A percentile compares a stretch with the other conserved stretches of the same genome.
These are phyloP conservation scores for Cryphonectria carpinicola DNA, from an alignment of 2,329 filamentous ascomycete genomes.

Conservation along the genomic window DNA sequence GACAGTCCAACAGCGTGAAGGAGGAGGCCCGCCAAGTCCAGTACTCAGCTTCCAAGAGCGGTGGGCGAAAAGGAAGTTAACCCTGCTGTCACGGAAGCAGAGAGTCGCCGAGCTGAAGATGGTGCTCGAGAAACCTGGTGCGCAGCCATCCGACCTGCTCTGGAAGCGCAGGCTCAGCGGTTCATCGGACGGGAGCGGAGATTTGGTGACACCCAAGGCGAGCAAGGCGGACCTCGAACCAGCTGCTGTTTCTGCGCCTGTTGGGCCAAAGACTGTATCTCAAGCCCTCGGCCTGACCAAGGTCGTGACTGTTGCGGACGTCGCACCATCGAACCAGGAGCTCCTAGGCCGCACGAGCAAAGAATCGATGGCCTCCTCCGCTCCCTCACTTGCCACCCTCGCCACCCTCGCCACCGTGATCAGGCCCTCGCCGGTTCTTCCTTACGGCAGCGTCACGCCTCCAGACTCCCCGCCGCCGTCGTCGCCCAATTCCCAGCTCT, in stretches of 20 bases:
- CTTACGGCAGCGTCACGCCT: slow-evolving; percentile 22
- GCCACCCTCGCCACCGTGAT: slow-evolving; percentile 17
- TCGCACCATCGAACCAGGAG: slow-evolving; percentile 17
- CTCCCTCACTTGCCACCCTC: slow-evolving; percentile 3
- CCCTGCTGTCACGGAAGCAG: slow-evolving; percentile 18
- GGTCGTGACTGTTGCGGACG: slow-evolving; percentile 26
- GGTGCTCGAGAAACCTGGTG: slow-evolving; percentile 22
- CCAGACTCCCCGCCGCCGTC: slow-evolving; percentile 23
- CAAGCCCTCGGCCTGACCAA: slow-evolving; percentile 14
- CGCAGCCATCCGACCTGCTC: slow-evolving; percentile 25
- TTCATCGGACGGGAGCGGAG: slow-evolving; percentile 18
- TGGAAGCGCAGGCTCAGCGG: slow-evolving; percentile 23
- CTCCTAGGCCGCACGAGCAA: slow-evolving; percentile 9
- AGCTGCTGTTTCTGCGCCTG: background rate
- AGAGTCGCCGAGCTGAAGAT: slow-evolving; percentile 20
- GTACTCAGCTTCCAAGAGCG: slow-evolving; percentile 29
- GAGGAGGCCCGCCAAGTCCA: slow-evolving; percentile 1
- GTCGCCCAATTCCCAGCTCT: slow-evolving; percentile 21
- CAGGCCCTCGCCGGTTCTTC: slow-evolving; percentile 19
- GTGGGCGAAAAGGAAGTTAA: slow-evolving; percentile 27
- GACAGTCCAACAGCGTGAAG: background rate
- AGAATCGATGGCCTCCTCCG: slow-evolving; percentile 12
- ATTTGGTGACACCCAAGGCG: slow-evolving; percentile 4
- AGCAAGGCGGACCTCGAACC: slow-evolving; percentile 33
- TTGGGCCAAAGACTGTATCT: slow-evolving; percentile 2